Conservation (phyloP, 306 rosid species). For the Senna tora region DNA sequence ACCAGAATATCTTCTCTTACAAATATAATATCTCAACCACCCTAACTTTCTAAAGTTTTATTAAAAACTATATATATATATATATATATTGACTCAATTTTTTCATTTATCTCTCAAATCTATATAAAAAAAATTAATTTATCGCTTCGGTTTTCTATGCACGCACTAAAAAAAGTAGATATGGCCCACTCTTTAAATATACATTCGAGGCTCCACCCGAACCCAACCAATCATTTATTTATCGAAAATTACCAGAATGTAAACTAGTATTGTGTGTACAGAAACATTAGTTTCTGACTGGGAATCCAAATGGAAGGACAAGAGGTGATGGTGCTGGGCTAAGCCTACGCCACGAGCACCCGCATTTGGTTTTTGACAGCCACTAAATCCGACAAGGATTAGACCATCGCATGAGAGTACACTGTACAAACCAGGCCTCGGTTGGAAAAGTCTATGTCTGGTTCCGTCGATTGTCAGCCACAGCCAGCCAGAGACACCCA, state of each 20-base stretch:
- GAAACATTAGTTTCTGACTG: neutral
- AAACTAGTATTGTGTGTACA: too few relatives aligned
- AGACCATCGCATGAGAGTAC: slow-evolving; percentile 56
- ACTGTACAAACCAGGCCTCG: slow-evolving; percentile 42
- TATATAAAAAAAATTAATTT: neutral
- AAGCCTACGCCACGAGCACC: slow-evolving; percentile 45
- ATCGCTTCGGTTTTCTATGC: neutral
- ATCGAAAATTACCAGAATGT: neutral
- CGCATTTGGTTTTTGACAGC: slow-evolving; percentile 38
- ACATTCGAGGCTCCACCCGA: neutral
- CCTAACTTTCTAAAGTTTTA: neutral
- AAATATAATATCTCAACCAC: neutral
- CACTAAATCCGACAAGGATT: slow-evolving; percentile 55
- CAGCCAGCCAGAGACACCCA: slow-evolving; percentile 32
- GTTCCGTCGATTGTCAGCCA: slow-evolving; percentile 72
- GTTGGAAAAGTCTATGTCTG: slow-evolving; percentile 58
- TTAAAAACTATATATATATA: too few relatives aligned
- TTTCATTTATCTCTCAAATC: too few relatives aligned
- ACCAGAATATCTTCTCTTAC: neutral
- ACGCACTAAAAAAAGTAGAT: neutral
- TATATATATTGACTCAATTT: too few relatives aligned
- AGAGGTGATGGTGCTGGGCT: neutral
- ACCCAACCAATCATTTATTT: neutral
- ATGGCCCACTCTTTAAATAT: neutral
- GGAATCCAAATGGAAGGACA: neutral